Conservation (phyloP, 305 asterid genomes). For the Stenogyne calaminthoides region DNA sequence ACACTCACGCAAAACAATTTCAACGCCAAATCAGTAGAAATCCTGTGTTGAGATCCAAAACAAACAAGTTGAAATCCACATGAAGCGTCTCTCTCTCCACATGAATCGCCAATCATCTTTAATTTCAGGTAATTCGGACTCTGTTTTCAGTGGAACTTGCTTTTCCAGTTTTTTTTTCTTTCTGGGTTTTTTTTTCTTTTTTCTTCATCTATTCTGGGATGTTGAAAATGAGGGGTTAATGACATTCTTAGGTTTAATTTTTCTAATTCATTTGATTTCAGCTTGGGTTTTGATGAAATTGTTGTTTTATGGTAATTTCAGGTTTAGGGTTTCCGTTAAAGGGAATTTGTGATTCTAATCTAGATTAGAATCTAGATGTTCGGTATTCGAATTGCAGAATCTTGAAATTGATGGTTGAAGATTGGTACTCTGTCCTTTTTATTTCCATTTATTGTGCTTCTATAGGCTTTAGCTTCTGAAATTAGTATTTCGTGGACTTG, state of each 20-base stretch:
- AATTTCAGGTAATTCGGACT: slow-evolving; percentile 13
- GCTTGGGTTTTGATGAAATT: neutral
- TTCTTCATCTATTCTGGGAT: neutral
- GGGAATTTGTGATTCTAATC: neutral
- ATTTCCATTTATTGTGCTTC: neutral
- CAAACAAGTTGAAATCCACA: slow-evolving; percentile 27
- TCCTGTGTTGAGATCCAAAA: slow-evolving; percentile 29
- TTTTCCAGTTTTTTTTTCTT: neutral
- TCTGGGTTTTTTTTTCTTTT: neutral
- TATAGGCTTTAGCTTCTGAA: neutral
- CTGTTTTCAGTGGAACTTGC: neutral
- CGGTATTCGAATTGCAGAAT: slow-evolving; percentile 14
- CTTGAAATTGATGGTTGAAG: neutral
- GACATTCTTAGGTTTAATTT: neutral
- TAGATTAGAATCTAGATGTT: neutral
- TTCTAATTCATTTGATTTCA: neutral
- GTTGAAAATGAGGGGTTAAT: neutral
- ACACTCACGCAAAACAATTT: neutral
- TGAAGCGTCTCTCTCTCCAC: slow-evolving; percentile 28
- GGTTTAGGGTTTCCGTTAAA: slow-evolving; percentile 10
- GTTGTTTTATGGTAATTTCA: neutral
- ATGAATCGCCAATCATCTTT: slow-evolving; percentile 18
- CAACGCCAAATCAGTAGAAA: neutral
- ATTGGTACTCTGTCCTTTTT: neutral
- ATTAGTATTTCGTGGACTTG: neutral